phyloP scores from a whole-genome alignment of 2,329 filamentous ascomycete genomes.

The Cladosporium sp. region DNA sequence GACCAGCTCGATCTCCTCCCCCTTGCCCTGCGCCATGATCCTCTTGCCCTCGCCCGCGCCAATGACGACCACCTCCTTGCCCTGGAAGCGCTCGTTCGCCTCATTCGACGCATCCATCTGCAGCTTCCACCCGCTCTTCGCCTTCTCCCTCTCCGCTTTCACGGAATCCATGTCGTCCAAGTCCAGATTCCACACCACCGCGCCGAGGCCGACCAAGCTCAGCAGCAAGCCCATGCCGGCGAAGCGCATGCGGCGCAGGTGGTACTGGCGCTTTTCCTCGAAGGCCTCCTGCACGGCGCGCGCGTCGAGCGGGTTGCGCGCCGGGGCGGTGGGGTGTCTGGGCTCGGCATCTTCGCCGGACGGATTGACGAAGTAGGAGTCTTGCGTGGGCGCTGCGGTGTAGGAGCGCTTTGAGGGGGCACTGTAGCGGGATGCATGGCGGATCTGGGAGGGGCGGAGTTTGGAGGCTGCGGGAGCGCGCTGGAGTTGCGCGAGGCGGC shows the following conservation, averaged over 20 bases:
- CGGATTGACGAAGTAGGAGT: conserved; percentile 20
- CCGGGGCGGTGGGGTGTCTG: conserved; percentile 2
- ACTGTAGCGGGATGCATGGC: conserved; percentile 29
- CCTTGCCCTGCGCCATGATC: conserved; percentile 39
- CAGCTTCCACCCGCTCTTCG: conserved; percentile 13
- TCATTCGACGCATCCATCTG: conserved; percentile 31
- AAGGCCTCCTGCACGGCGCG: conserved; percentile 20
- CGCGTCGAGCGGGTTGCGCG: conserved; percentile 21
- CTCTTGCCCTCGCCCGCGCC: conserved; percentile 53
- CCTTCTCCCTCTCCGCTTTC: conserved; percentile 18
- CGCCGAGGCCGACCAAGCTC: conserved; percentile 25
- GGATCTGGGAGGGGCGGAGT: conserved; percentile 22
- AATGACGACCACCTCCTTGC: conserved; percentile 53
- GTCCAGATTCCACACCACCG: conserved; percentile 29
- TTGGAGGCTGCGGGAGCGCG: conserved; percentile 21
- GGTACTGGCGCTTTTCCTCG: conserved; percentile 26
- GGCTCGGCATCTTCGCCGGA: conserved; percentile 6
- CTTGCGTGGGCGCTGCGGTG: conserved; percentile 18
- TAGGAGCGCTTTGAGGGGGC: conserved; percentile 26
- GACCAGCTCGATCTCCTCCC: conserved; percentile 64
- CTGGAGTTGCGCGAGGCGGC: conserved; percentile 1
- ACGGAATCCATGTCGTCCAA: conserved; percentile 27
- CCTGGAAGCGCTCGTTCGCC: conserved; percentile 39
- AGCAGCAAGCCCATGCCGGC: conserved; percentile 31
- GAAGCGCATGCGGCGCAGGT: conserved; percentile 30